These are phyloP conservation scores for Penicillium tannophilum DNA, from an alignment of 495 filamentous ascomycete genomes.

Conservation along the genomic window DNA sequence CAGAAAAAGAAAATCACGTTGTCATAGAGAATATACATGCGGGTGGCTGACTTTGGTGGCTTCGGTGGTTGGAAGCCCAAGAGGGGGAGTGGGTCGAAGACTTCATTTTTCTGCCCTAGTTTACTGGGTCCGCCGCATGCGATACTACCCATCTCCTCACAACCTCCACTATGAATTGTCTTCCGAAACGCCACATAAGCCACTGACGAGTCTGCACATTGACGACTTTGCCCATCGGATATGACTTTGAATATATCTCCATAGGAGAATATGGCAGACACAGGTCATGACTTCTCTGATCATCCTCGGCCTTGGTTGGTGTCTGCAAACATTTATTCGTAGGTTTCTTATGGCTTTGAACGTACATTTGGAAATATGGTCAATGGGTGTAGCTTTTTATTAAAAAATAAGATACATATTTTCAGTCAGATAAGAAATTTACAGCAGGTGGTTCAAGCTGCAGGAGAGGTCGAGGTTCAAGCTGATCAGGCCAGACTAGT, in stretches of 20 bases:
- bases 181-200: not conserved
- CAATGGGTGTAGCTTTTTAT: not conserved
- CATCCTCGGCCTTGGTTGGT: no score
- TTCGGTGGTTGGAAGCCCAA: not conserved
- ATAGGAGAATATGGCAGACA: no score
- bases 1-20: no score
- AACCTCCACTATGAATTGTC: not conserved
- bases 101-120: not conserved
- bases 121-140: not conserved
- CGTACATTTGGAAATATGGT: no score
- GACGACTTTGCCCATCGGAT: not conserved
- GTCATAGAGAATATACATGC: no score
- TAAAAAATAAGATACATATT: not conserved
- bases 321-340: no score
- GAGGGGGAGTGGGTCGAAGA: not conserved
- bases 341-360: no score
- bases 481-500: conserved; percentile 11
- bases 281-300: no score
- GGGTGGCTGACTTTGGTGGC: not conserved
- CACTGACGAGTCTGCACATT: not conserved
- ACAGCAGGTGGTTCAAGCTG: conserved; percentile 15
- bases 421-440: not conserved
- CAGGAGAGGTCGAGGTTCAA: conserved; percentile 14
- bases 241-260: not conserved
- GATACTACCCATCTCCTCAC: not conserved